Base-by-base conservation (phyloP, 2,329 filamentous ascomycete genomes). In the Dactylonectria macrodidyma region DNA sequence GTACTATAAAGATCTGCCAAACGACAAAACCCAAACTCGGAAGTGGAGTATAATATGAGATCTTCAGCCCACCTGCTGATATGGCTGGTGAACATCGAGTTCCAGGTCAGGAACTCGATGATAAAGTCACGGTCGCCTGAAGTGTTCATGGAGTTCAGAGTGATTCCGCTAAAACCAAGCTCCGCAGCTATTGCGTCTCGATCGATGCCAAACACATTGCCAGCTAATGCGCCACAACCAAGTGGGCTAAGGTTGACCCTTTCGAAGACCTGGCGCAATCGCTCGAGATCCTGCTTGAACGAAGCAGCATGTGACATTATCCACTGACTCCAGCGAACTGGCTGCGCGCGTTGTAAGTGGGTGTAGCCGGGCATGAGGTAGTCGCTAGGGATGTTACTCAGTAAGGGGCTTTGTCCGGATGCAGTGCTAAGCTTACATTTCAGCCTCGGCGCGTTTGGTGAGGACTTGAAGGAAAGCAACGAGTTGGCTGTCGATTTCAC, bases 351-450 rank as follows among this genome's bases (percentile, higher is more conserved):
- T 83, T 97, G 94, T 41, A 96, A 83, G 81, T 97, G 94, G 14
- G 94, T 97, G 83, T 97, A 97, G 3, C 93, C 93, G 1, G 94
- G 94, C 92, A 97, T 96, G 76, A 97, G 80, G 71, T 89, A 86
- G 73, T 93, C 91, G 71, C 75, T 76, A 33, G 19, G 62, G 68
- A 44, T 74, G 65, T 72, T 48, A 71, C 26, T 75, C 38, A 75
- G 69, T n/a, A 65, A 34, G 68, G 67, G 57, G 55, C 52, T 72
- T 58, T 70, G 66, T 51, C 59, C 61, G 44, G 70, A 71, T 14
- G 65, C 11, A 47, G 64, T 26, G 71, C 46, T 68, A 48, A 41
- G 51, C 77, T 77, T 74, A 78, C 76, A 72, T 73, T 33, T 59
- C 55, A 47, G 85, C 81, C 85, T 76, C 75, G 51, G 76, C 75